Evolutionary conservation across 2,329 filamentous ascomycete genomes (phyloP), one percentile per base, ranked within the genome.

Genomic region (Colletotrichum orbiculare): DNA sequence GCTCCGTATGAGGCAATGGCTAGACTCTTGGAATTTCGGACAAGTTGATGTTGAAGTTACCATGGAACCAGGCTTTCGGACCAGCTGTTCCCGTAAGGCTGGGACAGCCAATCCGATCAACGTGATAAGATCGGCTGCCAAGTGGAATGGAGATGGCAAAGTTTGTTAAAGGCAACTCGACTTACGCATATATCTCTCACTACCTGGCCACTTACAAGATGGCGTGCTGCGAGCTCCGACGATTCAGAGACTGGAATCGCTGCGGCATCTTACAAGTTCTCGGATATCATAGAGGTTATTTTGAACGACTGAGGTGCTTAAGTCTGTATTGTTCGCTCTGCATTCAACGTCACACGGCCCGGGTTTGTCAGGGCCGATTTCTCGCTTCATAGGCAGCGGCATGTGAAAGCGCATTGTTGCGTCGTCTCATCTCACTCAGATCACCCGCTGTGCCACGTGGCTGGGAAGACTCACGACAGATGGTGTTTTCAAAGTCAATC

Each of bases 401-500:
- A 63, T 63, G 54, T 53, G 60, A 59, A 59, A 11, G 35, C 13
- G 8, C 47, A 34, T 7, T n/a, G 8, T 15, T 25, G 17, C 35
- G 52, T 34, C 60, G 34, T 63, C 60, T 38, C 47, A 63, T 63
- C n/a, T 59, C 15, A 15, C 0, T n/a, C 42, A 53, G 39, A 54
- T 54, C 25, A 34, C 54, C 60, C 35, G 46, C 48, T 4, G 12
- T 41, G 37, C 35, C 54, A 59, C 60, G 60, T 63, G 60, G 47
- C n/a, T 2, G 15, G 10, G 47, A 37, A 41, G 34, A 17, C n/a
- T 41, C 47, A 45, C 42, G 39, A 46, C 38, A 45, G 33, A 48
- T 42, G 46, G 17, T 9, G 54, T 59, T 41, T 50, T 34, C 59
- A 17, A 7, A 11, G 33, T 11, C 6, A 25, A 37, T 41, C 10